Base-by-base conservation (phyloP, 1,139 yeast species). In the Taphrina populina region DNA sequence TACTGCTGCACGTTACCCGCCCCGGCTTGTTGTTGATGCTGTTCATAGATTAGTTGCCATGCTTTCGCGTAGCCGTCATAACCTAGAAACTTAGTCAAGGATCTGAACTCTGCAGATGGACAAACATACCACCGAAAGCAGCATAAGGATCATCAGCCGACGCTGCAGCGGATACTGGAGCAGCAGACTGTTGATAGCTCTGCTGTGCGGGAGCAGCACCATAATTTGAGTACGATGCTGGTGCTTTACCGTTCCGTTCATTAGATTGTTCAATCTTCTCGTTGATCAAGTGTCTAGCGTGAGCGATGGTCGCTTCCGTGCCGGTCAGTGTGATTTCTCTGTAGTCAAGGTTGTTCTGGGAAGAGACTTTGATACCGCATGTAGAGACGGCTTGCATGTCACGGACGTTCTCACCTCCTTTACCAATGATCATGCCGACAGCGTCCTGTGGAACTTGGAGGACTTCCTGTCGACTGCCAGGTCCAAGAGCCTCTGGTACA, bases 391-490 rank as follows among this genome's bases (percentile, higher is more conserved):
- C 41, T 29, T 57, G 49, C 51, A 56, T 47, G 17, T 58, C 57
- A 5, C 57, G 46, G 20, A 57, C 53, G 11, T 49, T 36, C 33
- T 56, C 59, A 13, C 59, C 59, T 19, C 59, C 59, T 24, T 47
- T 44, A 6, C 59, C 59, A 13, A 56, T 56, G 13, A 56, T 41
- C 59, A 56, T 51, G 7, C 59, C 59, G 23, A 52, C 59, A 11
- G 56, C 51, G 20, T 56, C 59, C 15, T 47, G 35, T 6, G 59
- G 59, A 10, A 56, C 57, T 2, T 32, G 33, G 26, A 53, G 40
- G 8, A 52, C 27, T 13, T 44, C 49, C 36, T 55, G 46, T 3
- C 51, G 41, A 20, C 53, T 44, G 19, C 45, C 47, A 5, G 55
- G 45, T 4, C 49, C 49, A 29, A 43, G 40, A 8, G 57, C 41